These are phyloP conservation scores for Podospora pseudocomata DNA, from an alignment of 495 filamentous ascomycete genomes.

Conservation along the genomic window DNA sequence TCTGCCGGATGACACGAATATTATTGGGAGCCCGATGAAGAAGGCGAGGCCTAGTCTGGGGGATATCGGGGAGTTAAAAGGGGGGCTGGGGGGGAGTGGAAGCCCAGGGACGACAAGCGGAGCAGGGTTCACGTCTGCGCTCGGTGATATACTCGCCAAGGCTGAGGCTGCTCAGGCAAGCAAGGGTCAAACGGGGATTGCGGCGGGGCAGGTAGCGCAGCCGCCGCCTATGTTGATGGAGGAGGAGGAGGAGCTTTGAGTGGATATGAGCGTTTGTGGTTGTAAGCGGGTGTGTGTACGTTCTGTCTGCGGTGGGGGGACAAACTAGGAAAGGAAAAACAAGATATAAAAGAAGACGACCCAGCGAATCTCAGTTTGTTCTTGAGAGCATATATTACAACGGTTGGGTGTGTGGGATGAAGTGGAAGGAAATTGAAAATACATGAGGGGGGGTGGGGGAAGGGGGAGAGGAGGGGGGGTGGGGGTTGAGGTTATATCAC, in stretches of 20 bases:
- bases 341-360: no score
- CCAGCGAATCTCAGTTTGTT: no score
- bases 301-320: no score
- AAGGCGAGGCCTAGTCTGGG: slow-evolving; percentile 70
- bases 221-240: slow-evolving; percentile 27
- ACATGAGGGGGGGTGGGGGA: no score
- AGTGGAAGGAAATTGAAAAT: no score
- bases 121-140: slow-evolving; percentile 36
- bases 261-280: not conserved
- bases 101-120: not conserved
- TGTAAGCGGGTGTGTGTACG: no score
- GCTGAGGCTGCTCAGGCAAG: slow-evolving; percentile 41
- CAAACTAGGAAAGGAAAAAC: no score
- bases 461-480: no score
- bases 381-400: no score
- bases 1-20: slow-evolving; percentile 40
- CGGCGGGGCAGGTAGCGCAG: slow-evolving; percentile 1
- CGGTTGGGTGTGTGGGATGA: no score
- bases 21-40: slow-evolving; percentile 77
- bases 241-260: slow-evolving; percentile 46
- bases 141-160: slow-evolving; percentile 46
- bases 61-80: slow-evolving; percentile 20
- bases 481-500: no score
- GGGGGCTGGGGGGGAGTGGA: not conserved
- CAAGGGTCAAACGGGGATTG: slow-evolving; percentile 33